Conservation (phyloP, 495 filamentous ascomycete genomes). For the Xylaria palmicola region DNA sequence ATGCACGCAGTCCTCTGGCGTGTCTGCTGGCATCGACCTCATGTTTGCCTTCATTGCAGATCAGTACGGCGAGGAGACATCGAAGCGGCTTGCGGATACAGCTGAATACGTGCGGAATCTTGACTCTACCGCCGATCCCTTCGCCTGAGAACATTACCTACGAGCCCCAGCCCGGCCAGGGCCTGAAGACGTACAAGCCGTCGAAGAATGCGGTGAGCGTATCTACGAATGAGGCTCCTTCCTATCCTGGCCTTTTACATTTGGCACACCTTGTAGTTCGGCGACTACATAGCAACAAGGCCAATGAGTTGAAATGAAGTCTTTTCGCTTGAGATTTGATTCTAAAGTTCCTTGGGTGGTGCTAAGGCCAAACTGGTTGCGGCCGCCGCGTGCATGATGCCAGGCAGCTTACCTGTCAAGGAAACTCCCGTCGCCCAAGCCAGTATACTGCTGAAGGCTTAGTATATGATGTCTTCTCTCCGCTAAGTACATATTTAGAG, state of each 20-base stretch:
- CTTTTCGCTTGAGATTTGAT: conserved; percentile 2
- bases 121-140: conserved; percentile 38
- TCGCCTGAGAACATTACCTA: conserved; percentile 15
- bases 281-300: not conserved
- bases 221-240: not conserved
- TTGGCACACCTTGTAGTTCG: not conserved
- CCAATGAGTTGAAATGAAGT: conserved; percentile 1
- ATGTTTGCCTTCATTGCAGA: conserved; percentile 52
- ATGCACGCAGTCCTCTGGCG: conserved; percentile 40
- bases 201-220: not conserved
- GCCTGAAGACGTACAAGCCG: too few relatives aligned
- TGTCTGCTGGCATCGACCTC: conserved; percentile 67
- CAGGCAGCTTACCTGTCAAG: too few relatives aligned
- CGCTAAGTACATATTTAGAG: too few relatives aligned
- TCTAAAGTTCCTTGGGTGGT: not conserved
- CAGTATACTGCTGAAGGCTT: too few relatives aligned
- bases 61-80: conserved; percentile 41
- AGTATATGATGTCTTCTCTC: too few relatives aligned
- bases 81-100: conserved; percentile 22
- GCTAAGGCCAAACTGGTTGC: not conserved
- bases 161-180: too few relatives aligned
- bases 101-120: conserved; percentile 38
- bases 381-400: too few relatives aligned
- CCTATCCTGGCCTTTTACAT: conserved; percentile 6
- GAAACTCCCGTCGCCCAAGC: too few relatives aligned